Percentiles rank a stretch among this genome's conserved stretches.
These are phyloP conservation scores for Dendrocalamus sinicus DNA, from an alignment of 176 grass and related monocot genomes.

Conservation along the genomic window DNA sequence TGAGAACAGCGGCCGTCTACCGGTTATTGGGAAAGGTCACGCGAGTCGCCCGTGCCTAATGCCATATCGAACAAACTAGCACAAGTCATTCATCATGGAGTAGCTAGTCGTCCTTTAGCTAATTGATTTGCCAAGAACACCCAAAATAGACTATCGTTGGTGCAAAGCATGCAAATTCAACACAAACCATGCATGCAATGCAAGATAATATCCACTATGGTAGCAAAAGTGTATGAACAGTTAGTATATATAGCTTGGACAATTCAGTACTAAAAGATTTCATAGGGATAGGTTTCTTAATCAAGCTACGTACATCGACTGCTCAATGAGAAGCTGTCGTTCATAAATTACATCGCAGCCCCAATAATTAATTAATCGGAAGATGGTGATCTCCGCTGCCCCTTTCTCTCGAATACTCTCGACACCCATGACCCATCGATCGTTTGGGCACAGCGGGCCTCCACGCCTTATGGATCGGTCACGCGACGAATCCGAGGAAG, in stretches of 20 bases:
- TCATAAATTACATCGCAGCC: neutral
- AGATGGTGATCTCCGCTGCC: neutral
- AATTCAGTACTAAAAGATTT: no score
- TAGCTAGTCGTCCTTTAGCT: neutral
- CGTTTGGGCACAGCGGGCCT: neutral
- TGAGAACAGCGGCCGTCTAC: neutral
- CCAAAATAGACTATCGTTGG: no score
- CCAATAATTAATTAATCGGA: neutral
- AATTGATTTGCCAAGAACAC: no score
- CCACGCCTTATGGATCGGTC: neutral
- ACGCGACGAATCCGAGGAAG: conserved; percentile 55
- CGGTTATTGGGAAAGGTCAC: neutral
- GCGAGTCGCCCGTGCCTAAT: neutral
- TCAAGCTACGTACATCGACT: neutral
- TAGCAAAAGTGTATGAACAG: neutral
- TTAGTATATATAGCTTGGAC: neutral
- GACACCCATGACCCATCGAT: neutral
- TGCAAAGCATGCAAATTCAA: no score
- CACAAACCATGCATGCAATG: no score
- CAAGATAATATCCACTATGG: no score
- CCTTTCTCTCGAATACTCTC: neutral
- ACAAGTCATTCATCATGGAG: neutral
- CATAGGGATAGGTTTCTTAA: no score
- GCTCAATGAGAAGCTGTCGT: neutral
- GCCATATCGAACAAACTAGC: neutral